Evolutionary conservation across 306 rosid genomes (phyloP), one percentile per base, ranked within the genome.

Genomic region (Sophora flavescens): DNA sequence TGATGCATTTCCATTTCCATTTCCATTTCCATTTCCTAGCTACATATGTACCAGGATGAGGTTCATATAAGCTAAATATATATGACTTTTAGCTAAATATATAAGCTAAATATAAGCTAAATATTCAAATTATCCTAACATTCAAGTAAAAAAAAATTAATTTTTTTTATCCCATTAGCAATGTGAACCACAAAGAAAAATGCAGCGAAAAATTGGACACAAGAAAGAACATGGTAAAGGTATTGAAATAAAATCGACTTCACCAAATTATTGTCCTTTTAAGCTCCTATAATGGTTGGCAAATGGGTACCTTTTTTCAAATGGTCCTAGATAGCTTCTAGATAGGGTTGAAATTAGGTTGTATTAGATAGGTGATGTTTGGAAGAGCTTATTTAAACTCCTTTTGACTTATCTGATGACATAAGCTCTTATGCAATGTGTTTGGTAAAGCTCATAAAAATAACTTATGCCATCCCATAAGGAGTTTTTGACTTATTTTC

Each of bases 201-300:
- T 51, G 33, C 11, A 50, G 41, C 8, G 9, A 22, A 68, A 68
- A 71, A 42, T 59, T 66, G 66, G 48, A 33, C 39, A 8, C 18
- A 1, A 35, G 16, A 39, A 50, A 22, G 61, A 41, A 39, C 10
- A 41, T 36, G 44, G 57, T n/a, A 30, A 28, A 68, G 61, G 75
- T 2, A 17, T 41, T 48, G 48, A 68, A 53, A 48, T 6, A 81
- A 69, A 78, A 11, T 51, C n/a, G 53, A 69, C 74, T 80, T 57
- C 74, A 63, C 83, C 17, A 0, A 51, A 44, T 51, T 53, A 82
- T 35, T 48, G 79, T 52, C 15, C 81, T 33, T 77, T 75, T 71
- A 56, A 33, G 42, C 65, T 68, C 87, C 80, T 72, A 75, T 41
- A 53, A 70, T 81, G 72, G 85, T 36, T 75, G 58, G 59, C 63